These are phyloP conservation scores for Boletales sp. DNA, from an alignment of 768 basidiomycete genomes.

Conservation along the genomic window DNA sequence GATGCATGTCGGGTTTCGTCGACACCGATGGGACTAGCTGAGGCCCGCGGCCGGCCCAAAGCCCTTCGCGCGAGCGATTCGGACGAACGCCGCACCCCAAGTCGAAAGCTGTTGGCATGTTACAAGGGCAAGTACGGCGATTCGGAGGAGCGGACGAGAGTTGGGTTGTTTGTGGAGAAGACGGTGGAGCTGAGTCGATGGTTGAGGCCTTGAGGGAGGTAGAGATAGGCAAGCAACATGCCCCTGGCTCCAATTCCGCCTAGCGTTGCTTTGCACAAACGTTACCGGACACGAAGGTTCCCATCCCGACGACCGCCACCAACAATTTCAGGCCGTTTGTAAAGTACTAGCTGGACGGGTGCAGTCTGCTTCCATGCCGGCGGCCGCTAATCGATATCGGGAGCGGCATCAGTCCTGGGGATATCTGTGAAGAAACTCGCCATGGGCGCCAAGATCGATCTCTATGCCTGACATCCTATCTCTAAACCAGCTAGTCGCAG, in stretches of 20 bases:
- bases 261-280: no score
- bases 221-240: no score
- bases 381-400: no score
- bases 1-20: background rate
- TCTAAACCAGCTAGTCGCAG: slow-evolving; percentile 26
- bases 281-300: no score
- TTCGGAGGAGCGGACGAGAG: slow-evolving; percentile 5
- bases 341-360: no score
- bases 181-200: slow-evolving; percentile 14
- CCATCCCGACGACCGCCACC: no score
- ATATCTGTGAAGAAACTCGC: background rate
- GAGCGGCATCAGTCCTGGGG: no score
- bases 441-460: background rate
- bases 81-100: slow-evolving; percentile 21
- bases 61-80: slow-evolving; percentile 21
- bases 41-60: no score
- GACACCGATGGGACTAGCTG: slow-evolving; percentile 4
- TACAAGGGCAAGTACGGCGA: slow-evolving; percentile 25
- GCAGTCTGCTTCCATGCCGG: no score
- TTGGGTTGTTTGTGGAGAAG: slow-evolving; percentile 7
- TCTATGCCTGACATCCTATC: slow-evolving; percentile 23
- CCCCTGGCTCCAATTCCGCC: no score
- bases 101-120: slow-evolving; percentile 21
- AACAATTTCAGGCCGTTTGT: no score
- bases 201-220: slow-evolving; percentile 37